These are phyloP conservation scores for Zelopaecilomyces penicillatus DNA, from an alignment of 2,329 filamentous ascomycete species.

Conservation along the genomic window DNA sequence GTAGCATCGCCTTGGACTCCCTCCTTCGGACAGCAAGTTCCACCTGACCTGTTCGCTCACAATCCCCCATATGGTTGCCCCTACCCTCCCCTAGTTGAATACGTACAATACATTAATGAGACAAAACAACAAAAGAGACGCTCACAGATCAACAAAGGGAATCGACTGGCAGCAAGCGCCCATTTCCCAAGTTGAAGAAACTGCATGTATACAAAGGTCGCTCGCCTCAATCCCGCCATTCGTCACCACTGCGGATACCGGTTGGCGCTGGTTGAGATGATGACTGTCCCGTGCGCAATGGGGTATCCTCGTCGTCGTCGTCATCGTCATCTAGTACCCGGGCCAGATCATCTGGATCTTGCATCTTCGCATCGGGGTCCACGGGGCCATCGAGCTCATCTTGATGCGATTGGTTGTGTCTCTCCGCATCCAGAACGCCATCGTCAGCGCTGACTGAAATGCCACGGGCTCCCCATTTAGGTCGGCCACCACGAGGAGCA, in stretches of 20 bases:
- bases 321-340: conserved; percentile 51
- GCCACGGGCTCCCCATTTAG: conserved; percentile 55
- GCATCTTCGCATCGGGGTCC: conserved; percentile 58
- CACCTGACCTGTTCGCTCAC: too few species aligned
- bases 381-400: conserved; percentile 37
- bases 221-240: conserved; percentile 32
- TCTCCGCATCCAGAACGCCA: conserved; percentile 43
- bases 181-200: neutral
- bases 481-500: conserved; percentile 26
- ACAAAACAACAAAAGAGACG: too few species aligned
- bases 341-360: conserved; percentile 57
- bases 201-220: conserved; percentile 1
- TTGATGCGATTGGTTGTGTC: conserved; percentile 36
- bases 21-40: too few species aligned
- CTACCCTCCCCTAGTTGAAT: too few species aligned
- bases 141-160: too few species aligned
- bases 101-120: too few species aligned
- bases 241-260: conserved; percentile 37
- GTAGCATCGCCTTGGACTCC: too few species aligned
- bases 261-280: conserved; percentile 22
- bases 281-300: conserved; percentile 19
- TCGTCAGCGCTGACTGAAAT: conserved; percentile 62
- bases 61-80: too few species aligned
- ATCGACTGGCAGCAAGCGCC: too few species aligned
- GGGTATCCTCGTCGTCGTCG: conserved; percentile 32